Evolutionary conservation across 1,284 basidiomycete genomes (phyloP), one percentile per base, ranked within the genome.

Genomic region (Sutorius eximius): DNA sequence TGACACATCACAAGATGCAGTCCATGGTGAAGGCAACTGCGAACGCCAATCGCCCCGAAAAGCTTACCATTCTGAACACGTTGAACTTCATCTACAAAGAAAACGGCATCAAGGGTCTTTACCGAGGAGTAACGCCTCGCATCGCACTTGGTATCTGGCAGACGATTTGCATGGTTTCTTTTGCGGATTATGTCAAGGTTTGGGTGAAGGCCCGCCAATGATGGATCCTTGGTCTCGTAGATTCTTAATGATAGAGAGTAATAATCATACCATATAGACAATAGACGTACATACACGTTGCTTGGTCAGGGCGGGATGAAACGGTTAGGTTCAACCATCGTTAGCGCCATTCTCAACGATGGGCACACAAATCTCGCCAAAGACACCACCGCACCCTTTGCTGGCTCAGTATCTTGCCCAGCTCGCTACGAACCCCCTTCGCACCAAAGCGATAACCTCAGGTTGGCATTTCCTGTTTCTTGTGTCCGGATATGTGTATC

Each of bases 131-230:
- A 20, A 92, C 94, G 0, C 97, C 97, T 49, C 91, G 97, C 61
- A 94, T 99, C 69, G 95, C 87, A 66, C 85, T 99, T 58, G 96
- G 95, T 59, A 83, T 96, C 68, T 97, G 95, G 95, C 94, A 96
- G 74, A 96, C 95, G 12, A 80, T 98, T 61, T 98, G 95, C 81
- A 98, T 98, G 95, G 95, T 98, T 60, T 93, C 91, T 20, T 91
- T 98, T 61, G 94, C 95, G 15, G 95, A 98, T 75, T 95, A 95
- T 68, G 94, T 97, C 61, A 94, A 93, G 72, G 80, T 75, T 59
- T 91, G 89, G 82, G 76, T 83, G 24, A 82, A 82, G 63, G 73
- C 71, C 59, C 56, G 59, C 52, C 55, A 69, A 45, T 69, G 54
- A 67, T 54, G 44, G 48, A 58, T 32, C 3, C 5, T 34, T 37